Evolutionary conservation across 805 yeast species (phyloP).

Genomic region (Crinitomyces ghanaensis): DNA sequence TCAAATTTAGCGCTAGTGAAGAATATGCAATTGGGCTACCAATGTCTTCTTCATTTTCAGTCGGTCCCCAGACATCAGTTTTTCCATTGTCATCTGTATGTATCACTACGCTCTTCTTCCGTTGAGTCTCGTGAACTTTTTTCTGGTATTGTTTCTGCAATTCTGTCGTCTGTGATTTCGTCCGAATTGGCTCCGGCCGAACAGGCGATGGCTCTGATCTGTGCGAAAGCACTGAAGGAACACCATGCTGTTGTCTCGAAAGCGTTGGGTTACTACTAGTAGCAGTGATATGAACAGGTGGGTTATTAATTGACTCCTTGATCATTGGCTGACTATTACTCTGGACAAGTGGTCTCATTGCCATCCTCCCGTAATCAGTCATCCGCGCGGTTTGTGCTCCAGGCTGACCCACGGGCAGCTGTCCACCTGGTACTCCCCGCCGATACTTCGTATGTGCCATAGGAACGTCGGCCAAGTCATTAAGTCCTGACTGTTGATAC

Average conservation of each 20-base stretch:
- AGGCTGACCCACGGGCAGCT: not conserved
- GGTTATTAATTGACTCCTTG: not conserved
- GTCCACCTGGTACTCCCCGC: not conserved
- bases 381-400: not conserved
- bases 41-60: conserved; percentile 1
- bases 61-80: conserved; percentile 14
- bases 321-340: too few relatives aligned
- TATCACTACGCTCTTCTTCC: not conserved
- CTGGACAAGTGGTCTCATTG: too few relatives aligned
- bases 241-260: too few relatives aligned
- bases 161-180: too few relatives aligned
- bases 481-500: too few relatives aligned
- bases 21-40: not conserved
- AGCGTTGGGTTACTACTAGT: too few relatives aligned
- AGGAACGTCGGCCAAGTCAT: not conserved
- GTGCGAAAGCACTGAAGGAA: too few relatives aligned
- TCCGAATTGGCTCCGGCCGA: too few relatives aligned
- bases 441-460: not conserved
- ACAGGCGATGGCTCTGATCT: too few relatives aligned
- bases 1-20: not conserved
- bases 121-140: not conserved
- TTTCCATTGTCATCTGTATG: conserved; percentile 9
- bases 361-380: too few relatives aligned
- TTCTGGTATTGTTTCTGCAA: too few relatives aligned
- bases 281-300: conserved; percentile 1